Base-by-base conservation (phyloP, 345 rosid genomes). In the Odontarrhena argentea region DNA sequence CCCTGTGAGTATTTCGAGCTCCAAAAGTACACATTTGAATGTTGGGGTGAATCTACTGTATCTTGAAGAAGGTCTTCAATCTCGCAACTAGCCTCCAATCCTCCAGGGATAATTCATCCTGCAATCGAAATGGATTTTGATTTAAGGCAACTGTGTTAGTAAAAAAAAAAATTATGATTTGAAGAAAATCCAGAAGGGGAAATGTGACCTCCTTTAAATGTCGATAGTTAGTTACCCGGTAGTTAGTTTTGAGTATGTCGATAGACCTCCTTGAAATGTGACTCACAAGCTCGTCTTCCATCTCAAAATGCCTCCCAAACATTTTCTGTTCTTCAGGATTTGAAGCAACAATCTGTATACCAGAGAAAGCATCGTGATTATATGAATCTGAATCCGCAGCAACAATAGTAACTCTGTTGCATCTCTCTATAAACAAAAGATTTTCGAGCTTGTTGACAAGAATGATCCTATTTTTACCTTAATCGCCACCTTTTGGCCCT, bases 301-400 rank as follows among this genome's bases (percentile, higher is more conserved):
- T 35, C 50, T 94, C 96, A 76, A 91, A 94, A 63, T 94, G 97
- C 77, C 95, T 84, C 30, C 97, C 97, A 75, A 49, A 82, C 97
- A 86, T 88, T 74, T 88, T 94, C 58, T 94, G 99, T 76, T 88
- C 97, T 73, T 94, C 95, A 0, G 88, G 51, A 71, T 82, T 91
- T 41, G 80, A 67, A 52, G 85, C 91, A 54, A 80, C 77, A 24
- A 94, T 90, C 99, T 94, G 78, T 68, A 32, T 40, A 44, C 53
- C 58, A 63, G 37, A 35, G 36, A 37, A 58, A 54, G 44, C 41
- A 65, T 61, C 6, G 18, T 62, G 44, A 55, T 7, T 22, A 5
- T 14, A 11, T 58, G 55, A 50, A 10, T n/a, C 43, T 56, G 24
- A 38, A 43, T n/a, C 62, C 28, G 13, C 9, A 26, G 10, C 26